Evolutionary conservation across 306 rosid genomes (phyloP), one percentile per base, ranked within the genome.

Genomic region (Vigna hirtella): DNA sequence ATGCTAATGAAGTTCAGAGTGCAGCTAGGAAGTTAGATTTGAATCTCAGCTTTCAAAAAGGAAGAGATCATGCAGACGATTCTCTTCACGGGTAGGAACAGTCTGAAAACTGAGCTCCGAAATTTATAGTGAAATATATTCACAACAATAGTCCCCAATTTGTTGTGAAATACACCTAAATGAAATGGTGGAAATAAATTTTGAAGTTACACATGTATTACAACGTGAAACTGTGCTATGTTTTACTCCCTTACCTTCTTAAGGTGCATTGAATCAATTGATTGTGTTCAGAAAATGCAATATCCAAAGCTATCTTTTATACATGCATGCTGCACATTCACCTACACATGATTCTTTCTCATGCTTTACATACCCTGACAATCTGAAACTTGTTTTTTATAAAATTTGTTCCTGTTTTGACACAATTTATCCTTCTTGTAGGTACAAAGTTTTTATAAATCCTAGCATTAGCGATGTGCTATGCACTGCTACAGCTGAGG

Each of bases 401-500:
- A 53, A 11, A 68, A 48, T 63, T 26, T 51, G 57, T 20, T 62
- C 50, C 4, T 48, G 14, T 73, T 49, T 77, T 80, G 50, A 73
- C 78, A 48, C 36, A 51, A 12, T 61, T 69, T 65, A 76, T 76
- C 74, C 81, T 73, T 77, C 66, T 43, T 88, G 83, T 83, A 95
- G 99, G 94, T 95, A 95, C 90, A 95, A 95, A 87, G 94, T 93
- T 74, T 95, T 95, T 79, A 87, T 95, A 89, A 95, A 95, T 85
- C 99, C 99, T 18, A 93, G 99, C 49, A 72, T 95, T 8, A 93
- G 99, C 34, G 99, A 95, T 50, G 99, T 93, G 77, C 93, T 95
- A 55, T 92, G 99, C 82, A 95, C 99, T 0, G 99, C 99, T 50
- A 93, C 99, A 15, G 98, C 99, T 1, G 99, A 95, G 86, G 99